A percentile compares a stretch with the other conserved stretches of the same genome.
phyloP scores from a whole-genome alignment of 2,329 filamentous ascomycete genomes.

The Apiospora rasikravindrae region DNA sequence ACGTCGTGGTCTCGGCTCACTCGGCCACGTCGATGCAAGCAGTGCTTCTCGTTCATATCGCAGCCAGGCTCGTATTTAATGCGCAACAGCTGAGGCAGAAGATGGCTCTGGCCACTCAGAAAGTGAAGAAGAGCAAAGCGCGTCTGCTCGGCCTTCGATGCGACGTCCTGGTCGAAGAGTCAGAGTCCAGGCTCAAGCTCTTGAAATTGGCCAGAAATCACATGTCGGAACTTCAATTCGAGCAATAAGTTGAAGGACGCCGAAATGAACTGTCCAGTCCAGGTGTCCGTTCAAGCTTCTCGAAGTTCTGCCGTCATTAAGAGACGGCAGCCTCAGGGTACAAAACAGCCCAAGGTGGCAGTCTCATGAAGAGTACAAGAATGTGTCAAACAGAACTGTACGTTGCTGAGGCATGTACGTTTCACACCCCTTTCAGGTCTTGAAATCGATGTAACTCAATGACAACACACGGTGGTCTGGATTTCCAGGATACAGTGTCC shows the following conservation, averaged over 20 bases:
- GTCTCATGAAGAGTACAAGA: too few relatives aligned
- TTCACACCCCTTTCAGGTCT: neutral
- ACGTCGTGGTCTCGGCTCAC: conserved; percentile 32
- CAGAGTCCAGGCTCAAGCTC: conserved; percentile 26
- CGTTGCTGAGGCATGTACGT: neutral
- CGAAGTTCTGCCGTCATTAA: too few relatives aligned
- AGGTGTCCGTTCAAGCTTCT: too few relatives aligned
- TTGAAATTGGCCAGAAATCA: conserved; percentile 28
- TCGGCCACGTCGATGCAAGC: conserved; percentile 34
- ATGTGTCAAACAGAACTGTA: neutral
- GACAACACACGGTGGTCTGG: neutral
- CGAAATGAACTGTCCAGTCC: too few relatives aligned
- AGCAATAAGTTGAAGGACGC: conserved; percentile 21
- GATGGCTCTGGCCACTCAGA: conserved; percentile 14
- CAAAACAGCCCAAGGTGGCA: too few relatives aligned
- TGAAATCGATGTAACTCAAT: neutral
- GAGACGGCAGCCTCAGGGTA: too few relatives aligned
- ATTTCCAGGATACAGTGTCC: neutral
- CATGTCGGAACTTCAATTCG: conserved; percentile 26
- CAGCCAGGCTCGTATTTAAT: conserved; percentile 28
- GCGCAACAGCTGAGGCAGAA: conserved; percentile 26
- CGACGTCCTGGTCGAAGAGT: conserved; percentile 32
- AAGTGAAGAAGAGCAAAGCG: conserved; percentile 23
- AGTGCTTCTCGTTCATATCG: conserved; percentile 31
- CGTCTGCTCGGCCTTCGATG: conserved; percentile 33